Evolutionary conservation across 202 grass and related monocot genomes (phyloP).

Genomic region (Miscanthus sacchariflorus): DNA sequence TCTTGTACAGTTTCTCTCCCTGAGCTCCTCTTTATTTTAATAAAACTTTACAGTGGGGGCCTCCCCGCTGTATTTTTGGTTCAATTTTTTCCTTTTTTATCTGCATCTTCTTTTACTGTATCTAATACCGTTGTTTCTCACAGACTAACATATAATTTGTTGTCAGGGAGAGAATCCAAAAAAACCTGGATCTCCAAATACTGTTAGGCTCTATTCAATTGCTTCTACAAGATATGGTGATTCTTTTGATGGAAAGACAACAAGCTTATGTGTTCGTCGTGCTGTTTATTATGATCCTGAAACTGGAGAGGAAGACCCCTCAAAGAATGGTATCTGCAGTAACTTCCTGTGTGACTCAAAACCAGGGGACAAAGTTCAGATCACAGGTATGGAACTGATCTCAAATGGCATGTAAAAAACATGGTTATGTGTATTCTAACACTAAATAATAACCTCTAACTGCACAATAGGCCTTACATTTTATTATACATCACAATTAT

Average conservation of each 20-base stretch:
- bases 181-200: slow-evolving; percentile 82
- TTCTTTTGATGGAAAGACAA: slow-evolving; percentile 86
- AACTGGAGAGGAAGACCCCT: slow-evolving; percentile 84
- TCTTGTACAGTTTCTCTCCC: not conserved
- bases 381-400: slow-evolving; percentile 68
- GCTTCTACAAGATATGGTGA: slow-evolving; percentile 95
- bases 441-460: slow-evolving; percentile 12
- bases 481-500: slow-evolving; percentile 4
- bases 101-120: not conserved
- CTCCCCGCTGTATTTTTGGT: not conserved
- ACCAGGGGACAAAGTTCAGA: slow-evolving; percentile 84
- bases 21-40: not conserved
- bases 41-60: not conserved
- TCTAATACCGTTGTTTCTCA: not conserved
- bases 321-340: slow-evolving; percentile 91
- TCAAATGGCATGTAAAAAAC: not conserved
- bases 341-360: slow-evolving; percentile 95
- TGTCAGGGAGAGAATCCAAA: slow-evolving; percentile 91
- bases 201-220: slow-evolving; percentile 95
- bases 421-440: not conserved
- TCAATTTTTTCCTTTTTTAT: not conserved
- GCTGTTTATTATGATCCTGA: slow-evolving; percentile 95
- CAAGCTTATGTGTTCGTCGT: slow-evolving; percentile 84
- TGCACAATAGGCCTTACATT: not conserved
- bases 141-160: slow-evolving; percentile 23